These are phyloP conservation scores for Huntiella decipiens DNA, from an alignment of 2,329 filamentous ascomycete genomes.

Conservation along the genomic window DNA sequence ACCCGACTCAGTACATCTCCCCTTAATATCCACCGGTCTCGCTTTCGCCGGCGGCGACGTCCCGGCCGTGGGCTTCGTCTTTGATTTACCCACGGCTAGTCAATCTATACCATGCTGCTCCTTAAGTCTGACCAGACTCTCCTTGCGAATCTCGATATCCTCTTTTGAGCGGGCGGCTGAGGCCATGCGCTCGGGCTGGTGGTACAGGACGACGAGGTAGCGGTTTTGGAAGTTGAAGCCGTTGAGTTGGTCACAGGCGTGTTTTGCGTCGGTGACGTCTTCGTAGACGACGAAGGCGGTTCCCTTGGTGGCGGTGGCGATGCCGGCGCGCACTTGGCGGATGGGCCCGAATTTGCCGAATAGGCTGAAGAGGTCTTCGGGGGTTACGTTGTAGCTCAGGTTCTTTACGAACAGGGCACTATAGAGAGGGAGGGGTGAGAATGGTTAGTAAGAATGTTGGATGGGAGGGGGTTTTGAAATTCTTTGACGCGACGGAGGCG, in stretches of 20 bases:
- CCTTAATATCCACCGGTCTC: constrained; percentile 10
- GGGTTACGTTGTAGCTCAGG: constrained; percentile 98
- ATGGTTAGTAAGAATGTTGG: no score
- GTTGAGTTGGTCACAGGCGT: constrained; percentile 98
- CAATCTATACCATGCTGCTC: constrained; percentile 97
- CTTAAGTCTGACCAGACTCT: constrained; percentile 97
- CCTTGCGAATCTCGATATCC: constrained; percentile 81
- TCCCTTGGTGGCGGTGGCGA: constrained; percentile 91
- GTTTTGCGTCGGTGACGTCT: constrained; percentile 96
- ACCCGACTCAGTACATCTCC: no score
- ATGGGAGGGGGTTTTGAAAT: no score
- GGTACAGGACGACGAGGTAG: constrained; percentile 68
- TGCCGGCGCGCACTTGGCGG: constrained; percentile 94
- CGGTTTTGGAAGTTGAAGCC: constrained; percentile 99
- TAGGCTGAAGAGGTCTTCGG: constrained; percentile 94
- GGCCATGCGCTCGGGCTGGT: constrained; percentile 47
- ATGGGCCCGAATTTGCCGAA: constrained; percentile 96
- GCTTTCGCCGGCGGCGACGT: constrained; percentile 5
- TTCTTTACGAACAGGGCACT: constrained; percentile 99
- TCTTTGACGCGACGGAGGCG: no score
- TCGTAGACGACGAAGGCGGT: constrained; percentile 99
- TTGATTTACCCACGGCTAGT: constrained; percentile 42
- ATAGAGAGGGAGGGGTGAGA: constrained; percentile 12
- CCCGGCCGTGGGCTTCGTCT: not conserved
- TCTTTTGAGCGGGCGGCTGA: constrained; percentile 52